These are phyloP conservation scores for Huntiella decipiens DNA, from an alignment of 2,329 filamentous ascomycete species.

Conservation along the genomic window DNA sequence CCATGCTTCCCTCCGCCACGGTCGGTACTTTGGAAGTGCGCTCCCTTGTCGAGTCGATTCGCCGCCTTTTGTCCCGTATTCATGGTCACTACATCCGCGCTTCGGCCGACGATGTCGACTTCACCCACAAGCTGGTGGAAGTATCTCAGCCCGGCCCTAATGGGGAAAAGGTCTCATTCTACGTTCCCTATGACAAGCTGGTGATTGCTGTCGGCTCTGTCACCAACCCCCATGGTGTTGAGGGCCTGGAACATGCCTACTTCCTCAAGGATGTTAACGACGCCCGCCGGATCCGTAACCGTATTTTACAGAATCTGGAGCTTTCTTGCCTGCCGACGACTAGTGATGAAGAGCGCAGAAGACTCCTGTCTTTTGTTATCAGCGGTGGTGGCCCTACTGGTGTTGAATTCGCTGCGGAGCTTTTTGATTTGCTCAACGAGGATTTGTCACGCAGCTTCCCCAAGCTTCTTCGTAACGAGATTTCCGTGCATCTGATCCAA, in stretches of 20 bases:
- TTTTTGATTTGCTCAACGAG: constrained; percentile 92
- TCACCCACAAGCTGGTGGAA: constrained; percentile 79
- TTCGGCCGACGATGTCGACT: constrained; percentile 72
- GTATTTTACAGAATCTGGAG: constrained; percentile 77
- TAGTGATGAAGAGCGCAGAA: constrained; percentile 64
- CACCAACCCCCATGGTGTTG: constrained; percentile 89
- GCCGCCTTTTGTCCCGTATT: constrained; percentile 59
- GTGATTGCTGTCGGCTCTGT: constrained; percentile 81
- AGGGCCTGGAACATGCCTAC: constrained; percentile 80
- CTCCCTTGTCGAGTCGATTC: constrained; percentile 81
- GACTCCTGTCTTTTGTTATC: constrained; percentile 86
- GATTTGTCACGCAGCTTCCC: constrained; percentile 74
- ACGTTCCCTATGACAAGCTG: constrained; percentile 93
- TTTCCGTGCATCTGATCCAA: constrained; percentile 93
- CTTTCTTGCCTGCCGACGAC: constrained; percentile 85
- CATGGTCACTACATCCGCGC: constrained; percentile 82
- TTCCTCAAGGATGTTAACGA: constrained; percentile 94
- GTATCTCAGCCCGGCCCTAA: constrained; percentile 51
- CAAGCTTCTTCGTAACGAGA: constrained; percentile 81
- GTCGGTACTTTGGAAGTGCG: constrained; percentile 85
- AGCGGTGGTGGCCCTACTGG: constrained; percentile 90
- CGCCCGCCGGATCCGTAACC: constrained; percentile 73
- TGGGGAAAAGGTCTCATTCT: constrained; percentile 66
- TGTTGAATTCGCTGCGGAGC: constrained; percentile 91
- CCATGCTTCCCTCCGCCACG: constrained; percentile 92